phyloP scores from a whole-genome alignment of 2,329 filamentous ascomycete species.

The Fusarium tricinctum region DNA sequence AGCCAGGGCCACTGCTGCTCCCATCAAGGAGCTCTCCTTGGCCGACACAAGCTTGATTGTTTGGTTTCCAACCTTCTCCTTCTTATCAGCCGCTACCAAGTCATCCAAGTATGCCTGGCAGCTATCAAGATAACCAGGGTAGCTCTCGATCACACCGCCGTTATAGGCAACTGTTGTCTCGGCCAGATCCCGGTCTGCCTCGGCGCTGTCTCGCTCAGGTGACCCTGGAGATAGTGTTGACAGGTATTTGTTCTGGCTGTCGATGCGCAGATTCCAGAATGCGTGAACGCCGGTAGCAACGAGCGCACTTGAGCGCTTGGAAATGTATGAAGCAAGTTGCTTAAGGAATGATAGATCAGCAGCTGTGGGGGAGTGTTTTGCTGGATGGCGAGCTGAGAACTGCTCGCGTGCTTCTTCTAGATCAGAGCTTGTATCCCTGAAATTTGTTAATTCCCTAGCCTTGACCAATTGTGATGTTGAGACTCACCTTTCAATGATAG shows the following conservation, averaged over 20 bases:
- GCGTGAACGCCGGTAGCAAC: conserved; percentile 71
- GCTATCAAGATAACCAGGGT: conserved; percentile 73
- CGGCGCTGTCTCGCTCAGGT: conserved; percentile 60
- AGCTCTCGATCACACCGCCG: conserved; percentile 83
- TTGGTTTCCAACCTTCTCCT: conserved; percentile 54
- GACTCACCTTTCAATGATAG: conserved; percentile 69
- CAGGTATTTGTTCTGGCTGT: conserved; percentile 59
- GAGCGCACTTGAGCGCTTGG: conserved; percentile 70
- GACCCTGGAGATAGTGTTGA: conserved; percentile 52
- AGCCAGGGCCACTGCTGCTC: conserved; percentile 79
- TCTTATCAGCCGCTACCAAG: conserved; percentile 60
- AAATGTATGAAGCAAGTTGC: conserved; percentile 67
- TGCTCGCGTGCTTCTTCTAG: conserved; percentile 61
- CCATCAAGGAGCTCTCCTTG: conserved; percentile 80
- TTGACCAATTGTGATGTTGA: no score
- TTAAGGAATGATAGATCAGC: conserved; percentile 67
- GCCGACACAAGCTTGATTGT: conserved; percentile 75
- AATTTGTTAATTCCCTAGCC: conserved; percentile 39
- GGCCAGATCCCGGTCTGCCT: conserved; percentile 63
- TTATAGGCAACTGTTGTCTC: conserved; percentile 80
- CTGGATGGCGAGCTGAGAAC: conserved; percentile 67
- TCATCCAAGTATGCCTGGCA: conserved; percentile 75
- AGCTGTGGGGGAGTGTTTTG: conserved; percentile 55
- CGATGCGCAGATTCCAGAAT: conserved; percentile 69
- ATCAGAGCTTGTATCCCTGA: conserved; percentile 61